Evolutionary conservation across 306 rosid species (phyloP).

Genomic region (Abrus pulchellus): DNA sequence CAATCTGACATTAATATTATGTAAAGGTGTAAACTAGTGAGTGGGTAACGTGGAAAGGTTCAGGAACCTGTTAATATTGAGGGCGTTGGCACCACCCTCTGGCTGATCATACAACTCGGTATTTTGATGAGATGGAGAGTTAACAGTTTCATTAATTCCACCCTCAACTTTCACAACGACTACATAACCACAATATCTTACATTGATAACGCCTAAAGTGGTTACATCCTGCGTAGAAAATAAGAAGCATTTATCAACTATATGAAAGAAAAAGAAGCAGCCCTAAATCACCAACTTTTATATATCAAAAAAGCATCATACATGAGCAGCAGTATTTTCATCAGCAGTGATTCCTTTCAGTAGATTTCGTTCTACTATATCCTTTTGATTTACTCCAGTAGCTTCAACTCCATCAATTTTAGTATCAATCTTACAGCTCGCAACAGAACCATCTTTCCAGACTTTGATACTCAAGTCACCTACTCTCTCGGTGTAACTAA

Average conservation of each 20-base stretch:
- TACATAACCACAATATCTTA: constrained; percentile 86
- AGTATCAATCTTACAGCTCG: constrained; percentile 86
- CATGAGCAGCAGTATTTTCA: constrained; percentile 98
- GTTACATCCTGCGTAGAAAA: constrained; percentile 76
- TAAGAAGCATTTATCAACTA: constrained; percentile 38
- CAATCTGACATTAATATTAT: constrained; percentile 7
- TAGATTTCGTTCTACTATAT: constrained; percentile 80
- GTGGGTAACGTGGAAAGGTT: constrained; percentile 8
- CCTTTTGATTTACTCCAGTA: constrained; percentile 66
- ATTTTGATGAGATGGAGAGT: constrained; percentile 64
- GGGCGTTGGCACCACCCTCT: constrained; percentile 97
- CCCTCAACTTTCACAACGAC: constrained; percentile 80
- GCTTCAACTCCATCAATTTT: constrained; percentile 93
- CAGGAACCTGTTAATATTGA: constrained; percentile 85
- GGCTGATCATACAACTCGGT: constrained; percentile 81
- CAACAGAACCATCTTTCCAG: constrained; percentile 78
- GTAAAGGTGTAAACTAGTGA: constrained; percentile 4
- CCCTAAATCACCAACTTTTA: constrained; percentile 27
- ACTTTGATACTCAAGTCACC: constrained; percentile 87
- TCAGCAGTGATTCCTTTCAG: constrained; percentile 98
- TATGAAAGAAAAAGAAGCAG: constrained; percentile 42
- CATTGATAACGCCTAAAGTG: constrained; percentile 84
- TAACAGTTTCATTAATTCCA: constrained; percentile 56
- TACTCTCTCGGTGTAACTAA: constrained; percentile 63
- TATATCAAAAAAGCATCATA: constrained; percentile 58